Evolutionary conservation across 1,284 basidiomycete species (phyloP), one percentile per base, ranked within the genome.

Genomic region (Malassezia brasiliensis): DNA sequence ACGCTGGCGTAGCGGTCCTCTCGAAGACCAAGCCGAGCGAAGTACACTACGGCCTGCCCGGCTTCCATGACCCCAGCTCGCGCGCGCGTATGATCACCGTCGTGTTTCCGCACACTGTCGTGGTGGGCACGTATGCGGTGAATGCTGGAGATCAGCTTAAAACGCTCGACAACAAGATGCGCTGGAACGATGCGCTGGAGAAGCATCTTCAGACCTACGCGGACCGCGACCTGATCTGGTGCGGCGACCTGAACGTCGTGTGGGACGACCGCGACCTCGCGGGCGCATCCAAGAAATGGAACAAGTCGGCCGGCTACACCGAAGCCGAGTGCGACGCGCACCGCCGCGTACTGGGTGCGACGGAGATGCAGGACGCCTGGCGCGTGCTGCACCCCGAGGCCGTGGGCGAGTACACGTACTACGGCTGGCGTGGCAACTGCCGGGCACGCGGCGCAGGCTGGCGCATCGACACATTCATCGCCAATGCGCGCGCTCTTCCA

Each of bases 161-260:
- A 60, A 60, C 57, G 37, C 61, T 66, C 56, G 52, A 51, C 1
- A 60, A 52, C 38, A 72, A 72, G 59, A 59, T 61, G 39, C 40
- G 47, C n/a, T 70, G 69, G 68, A 63, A 67, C 38, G 52, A 53
- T 17, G 60, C 63, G 2, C 60, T 73, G 65, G 83, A 85, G 48
- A 63, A 76, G 1, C 85, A 90, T 67, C 79, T 90, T 15, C 81
- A 82, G 3, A 79, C 81, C 19, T 77, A 89, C 11, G 86, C 89
- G 74, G 79, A 78, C 56, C 90, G 90, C 66, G 84, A 87, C 3
- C 84, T 90, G 10, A 85, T 91, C 55, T 91, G 88, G 88, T 79
- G 81, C n/a, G 88, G 88, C 25, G 88, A 91, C 74, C 69, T 90
- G 60, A 91, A 91, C 64, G 87, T 89, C 31, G 87, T 88, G 1